Evolutionary conservation across 768 basidiomycete species (phyloP).

Genomic region (Amanita polypyramis): DNA sequence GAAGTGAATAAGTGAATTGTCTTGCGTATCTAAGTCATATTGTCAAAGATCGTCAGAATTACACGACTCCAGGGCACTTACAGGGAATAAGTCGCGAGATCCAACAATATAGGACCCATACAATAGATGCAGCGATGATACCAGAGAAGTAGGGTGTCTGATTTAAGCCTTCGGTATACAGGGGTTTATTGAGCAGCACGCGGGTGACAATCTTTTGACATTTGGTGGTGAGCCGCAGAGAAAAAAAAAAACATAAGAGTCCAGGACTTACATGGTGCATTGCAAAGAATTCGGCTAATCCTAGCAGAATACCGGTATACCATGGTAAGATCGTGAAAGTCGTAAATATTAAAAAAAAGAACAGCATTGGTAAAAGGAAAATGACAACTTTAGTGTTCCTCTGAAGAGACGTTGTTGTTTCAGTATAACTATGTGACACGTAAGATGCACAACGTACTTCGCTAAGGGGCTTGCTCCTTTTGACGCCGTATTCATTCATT

Average conservation of each 20-base stretch:
- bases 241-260: slow-evolving; percentile 9
- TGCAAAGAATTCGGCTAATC: slow-evolving; percentile 78
- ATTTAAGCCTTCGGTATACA: slow-evolving; percentile 74
- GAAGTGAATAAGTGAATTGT: slow-evolving; percentile 68
- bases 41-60: background rate
- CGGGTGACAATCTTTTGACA: slow-evolving; percentile 62
- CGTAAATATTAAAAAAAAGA: slow-evolving; percentile 76
- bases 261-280: slow-evolving; percentile 76
- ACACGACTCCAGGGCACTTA: slow-evolving; percentile 22
- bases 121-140: slow-evolving; percentile 75
- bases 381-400: slow-evolving; percentile 76
- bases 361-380: slow-evolving; percentile 67
- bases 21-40: slow-evolving; percentile 53
- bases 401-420: slow-evolving; percentile 22
- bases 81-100: slow-evolving; percentile 63
- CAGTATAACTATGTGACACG: background rate
- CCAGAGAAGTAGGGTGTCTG: slow-evolving; percentile 90
- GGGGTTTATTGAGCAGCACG: slow-evolving; percentile 72
- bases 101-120: slow-evolving; percentile 87
- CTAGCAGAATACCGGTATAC: slow-evolving; percentile 81
- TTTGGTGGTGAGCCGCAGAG: slow-evolving; percentile 1
- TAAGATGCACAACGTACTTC: slow-evolving; percentile 34
- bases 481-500: slow-evolving; percentile 63
- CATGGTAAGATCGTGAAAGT: slow-evolving; percentile 79
- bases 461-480: slow-evolving; percentile 55